Evolutionary conservation across 1,139 yeast species (phyloP).

Genomic region (Nakaseomyces glabratus): DNA sequence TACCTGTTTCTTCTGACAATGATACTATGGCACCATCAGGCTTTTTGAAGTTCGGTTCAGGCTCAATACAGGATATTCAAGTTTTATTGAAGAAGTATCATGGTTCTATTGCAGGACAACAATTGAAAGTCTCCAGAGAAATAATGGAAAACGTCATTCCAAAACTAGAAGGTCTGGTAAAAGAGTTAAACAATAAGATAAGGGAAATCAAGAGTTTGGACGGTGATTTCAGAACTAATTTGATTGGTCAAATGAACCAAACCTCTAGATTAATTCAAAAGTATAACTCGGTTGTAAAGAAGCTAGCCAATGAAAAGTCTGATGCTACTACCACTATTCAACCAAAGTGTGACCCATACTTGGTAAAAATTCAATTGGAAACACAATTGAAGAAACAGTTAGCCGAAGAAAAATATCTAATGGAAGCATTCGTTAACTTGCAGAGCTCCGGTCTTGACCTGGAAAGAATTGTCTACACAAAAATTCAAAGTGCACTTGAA

Average conservation of each 20-base stretch:
- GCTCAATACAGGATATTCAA: constrained; percentile 43
- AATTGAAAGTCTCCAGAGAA: constrained; percentile 45
- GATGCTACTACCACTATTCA: constrained; percentile 10
- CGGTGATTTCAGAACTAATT: constrained; percentile 28
- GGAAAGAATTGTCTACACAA: constrained; percentile 57
- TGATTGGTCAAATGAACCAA: constrained; percentile 23
- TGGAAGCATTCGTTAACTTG: constrained; percentile 58
- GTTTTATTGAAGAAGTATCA: constrained; percentile 41
- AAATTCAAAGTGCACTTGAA: constrained; percentile 50
- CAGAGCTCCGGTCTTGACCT: constrained; percentile 61
- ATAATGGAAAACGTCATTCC: constrained; percentile 49
- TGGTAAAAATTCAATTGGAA: constrained; percentile 53
- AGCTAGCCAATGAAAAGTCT: constrained; percentile 13
- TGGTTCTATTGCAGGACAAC: constrained; percentile 36
- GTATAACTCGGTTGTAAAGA: constrained; percentile 34
- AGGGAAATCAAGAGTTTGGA: constrained; percentile 38
- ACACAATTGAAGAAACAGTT: constrained; percentile 58
- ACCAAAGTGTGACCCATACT: constrained; percentile 49
- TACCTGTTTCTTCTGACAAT: constrained; percentile 12
- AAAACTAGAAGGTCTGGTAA: constrained; percentile 56
- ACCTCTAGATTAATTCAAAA: constrained; percentile 39
- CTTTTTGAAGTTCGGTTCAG: constrained; percentile 43
- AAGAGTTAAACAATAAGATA: constrained; percentile 52
- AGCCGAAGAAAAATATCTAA: constrained; percentile 56
- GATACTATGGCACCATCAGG: constrained; percentile 33